phyloP scores from a whole-genome alignment of 495 filamentous ascomycete species.

The Darksidea phi region DNA sequence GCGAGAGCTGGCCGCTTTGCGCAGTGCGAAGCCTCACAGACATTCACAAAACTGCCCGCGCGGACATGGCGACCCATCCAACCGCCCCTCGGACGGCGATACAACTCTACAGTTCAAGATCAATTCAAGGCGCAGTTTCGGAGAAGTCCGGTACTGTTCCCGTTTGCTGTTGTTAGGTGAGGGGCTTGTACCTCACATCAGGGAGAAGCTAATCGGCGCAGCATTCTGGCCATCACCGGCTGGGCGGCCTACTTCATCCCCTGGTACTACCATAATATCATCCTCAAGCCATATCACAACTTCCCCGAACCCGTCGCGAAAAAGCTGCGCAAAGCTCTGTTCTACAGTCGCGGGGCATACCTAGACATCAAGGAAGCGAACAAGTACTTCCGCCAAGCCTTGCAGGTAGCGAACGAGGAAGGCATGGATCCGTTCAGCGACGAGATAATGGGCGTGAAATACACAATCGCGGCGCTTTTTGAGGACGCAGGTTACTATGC shows the following conservation, averaged over 20 bases:
- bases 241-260: slow-evolving; percentile 53
- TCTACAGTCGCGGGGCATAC: slow-evolving; percentile 63
- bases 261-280: slow-evolving; percentile 66
- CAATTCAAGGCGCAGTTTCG: slow-evolving; percentile 18
- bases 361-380: slow-evolving; percentile 70
- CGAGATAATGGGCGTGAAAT: slow-evolving; percentile 84
- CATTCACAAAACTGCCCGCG: slow-evolving; percentile 22
- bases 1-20: slow-evolving; percentile 9
- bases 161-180: slow-evolving; percentile 38
- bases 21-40: slow-evolving; percentile 23
- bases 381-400: slow-evolving; percentile 75
- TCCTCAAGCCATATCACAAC: slow-evolving; percentile 63
- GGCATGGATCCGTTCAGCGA: slow-evolving; percentile 84
- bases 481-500: slow-evolving; percentile 67
- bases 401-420: slow-evolving; percentile 65
- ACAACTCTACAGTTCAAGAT: slow-evolving; percentile 13
- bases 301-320: slow-evolving; percentile 80
- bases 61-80: slow-evolving; percentile 22
- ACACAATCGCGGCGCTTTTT: slow-evolving; percentile 73
- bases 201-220: slow-evolving; percentile 11
- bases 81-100: slow-evolving; percentile 14
- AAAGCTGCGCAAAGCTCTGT: slow-evolving; percentile 79
- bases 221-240: slow-evolving; percentile 51
- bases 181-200: neutral
- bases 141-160: slow-evolving; percentile 36